Evolutionary conservation across 306 rosid genomes (phyloP).

Genomic region (Fragaria nilgerrensis): DNA sequence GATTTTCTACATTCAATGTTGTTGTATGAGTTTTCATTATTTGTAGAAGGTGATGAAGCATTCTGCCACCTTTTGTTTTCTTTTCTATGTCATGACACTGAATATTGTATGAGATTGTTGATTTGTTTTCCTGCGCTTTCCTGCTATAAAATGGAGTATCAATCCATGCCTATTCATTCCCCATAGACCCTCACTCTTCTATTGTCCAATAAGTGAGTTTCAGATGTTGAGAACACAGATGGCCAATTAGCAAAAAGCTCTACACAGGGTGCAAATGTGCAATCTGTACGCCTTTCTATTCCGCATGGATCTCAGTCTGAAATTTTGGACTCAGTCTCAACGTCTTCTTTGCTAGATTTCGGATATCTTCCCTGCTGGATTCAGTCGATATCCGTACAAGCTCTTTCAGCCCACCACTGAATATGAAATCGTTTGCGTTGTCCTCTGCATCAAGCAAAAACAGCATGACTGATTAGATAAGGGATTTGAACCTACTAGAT

Average conservation of each 20-base stretch:
- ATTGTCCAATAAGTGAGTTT: background rate
- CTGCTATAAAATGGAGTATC: background rate
- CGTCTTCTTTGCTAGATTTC: slow-evolving; percentile 52
- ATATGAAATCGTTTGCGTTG: slow-evolving; percentile 48
- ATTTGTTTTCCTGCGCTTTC: background rate
- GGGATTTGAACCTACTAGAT: background rate
- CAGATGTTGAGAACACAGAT: background rate
- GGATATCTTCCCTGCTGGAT: slow-evolving; percentile 59
- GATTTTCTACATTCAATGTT: background rate
- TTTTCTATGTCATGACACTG: background rate
- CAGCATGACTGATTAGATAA: background rate
- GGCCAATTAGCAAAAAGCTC: background rate
- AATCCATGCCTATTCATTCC: background rate
- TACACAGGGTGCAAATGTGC: background rate
- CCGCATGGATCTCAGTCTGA: slow-evolving; percentile 29
- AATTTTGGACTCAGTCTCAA: slow-evolving; percentile 40
- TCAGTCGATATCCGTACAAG: slow-evolving; percentile 45
- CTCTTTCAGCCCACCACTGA: slow-evolving; percentile 47
- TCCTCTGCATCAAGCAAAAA: slow-evolving; percentile 34
- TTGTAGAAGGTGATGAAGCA: background rate
- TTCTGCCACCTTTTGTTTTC: background rate
- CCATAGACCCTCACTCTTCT: background rate
- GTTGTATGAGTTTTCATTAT: background rate
- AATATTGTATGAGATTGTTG: background rate
- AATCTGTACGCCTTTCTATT: slow-evolving; percentile 7